Conservation (phyloP, 1,139 yeast genomes). For the Yamadazyma pseudoaaseri region DNA sequence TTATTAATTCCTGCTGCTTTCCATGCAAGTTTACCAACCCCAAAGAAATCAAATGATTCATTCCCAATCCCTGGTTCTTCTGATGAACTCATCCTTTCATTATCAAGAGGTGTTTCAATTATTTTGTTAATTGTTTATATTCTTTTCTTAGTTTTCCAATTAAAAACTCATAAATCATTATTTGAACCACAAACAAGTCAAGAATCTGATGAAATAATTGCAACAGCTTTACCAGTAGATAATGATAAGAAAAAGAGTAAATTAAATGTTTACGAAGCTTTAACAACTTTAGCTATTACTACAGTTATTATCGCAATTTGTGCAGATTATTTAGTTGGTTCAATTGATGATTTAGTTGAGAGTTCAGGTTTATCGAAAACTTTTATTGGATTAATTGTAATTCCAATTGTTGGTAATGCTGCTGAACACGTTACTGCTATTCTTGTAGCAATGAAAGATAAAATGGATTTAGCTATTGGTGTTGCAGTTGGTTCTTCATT, state of each 20-base stretch:
- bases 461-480: conserved; percentile 96
- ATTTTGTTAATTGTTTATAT: conserved; percentile 76
- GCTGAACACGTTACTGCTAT: conserved; percentile 98
- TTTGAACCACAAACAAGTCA: conserved; percentile 39
- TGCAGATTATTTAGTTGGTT: conserved; percentile 91
- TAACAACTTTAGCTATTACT: conserved; percentile 53
- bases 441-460: conserved; percentile 90
- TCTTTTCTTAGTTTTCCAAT: conserved; percentile 80
- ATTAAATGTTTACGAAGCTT: conserved; percentile 41
- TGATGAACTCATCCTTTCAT: conserved; percentile 58
- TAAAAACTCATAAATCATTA: conserved; percentile 73
- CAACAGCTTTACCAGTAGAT: conserved; percentile 28
- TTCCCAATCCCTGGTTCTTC: conserved; percentile 42
- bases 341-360: conserved; percentile 85
- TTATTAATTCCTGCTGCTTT: conserved; percentile 94
- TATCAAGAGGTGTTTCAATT: conserved; percentile 86
- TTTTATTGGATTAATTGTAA: conserved; percentile 86
- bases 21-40: conserved; percentile 66
- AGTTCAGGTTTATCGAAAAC: conserved; percentile 88
- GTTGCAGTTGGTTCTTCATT: conserved; percentile 97
- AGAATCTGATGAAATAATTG: conserved; percentile 38
- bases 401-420: conserved; percentile 97
- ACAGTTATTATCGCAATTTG: conserved; percentile 86
- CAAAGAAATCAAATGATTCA: conserved; percentile 26
- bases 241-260: conserved; percentile 28